Conservation (phyloP, 768 basidiomycete species). For the Panellus pusillus region DNA sequence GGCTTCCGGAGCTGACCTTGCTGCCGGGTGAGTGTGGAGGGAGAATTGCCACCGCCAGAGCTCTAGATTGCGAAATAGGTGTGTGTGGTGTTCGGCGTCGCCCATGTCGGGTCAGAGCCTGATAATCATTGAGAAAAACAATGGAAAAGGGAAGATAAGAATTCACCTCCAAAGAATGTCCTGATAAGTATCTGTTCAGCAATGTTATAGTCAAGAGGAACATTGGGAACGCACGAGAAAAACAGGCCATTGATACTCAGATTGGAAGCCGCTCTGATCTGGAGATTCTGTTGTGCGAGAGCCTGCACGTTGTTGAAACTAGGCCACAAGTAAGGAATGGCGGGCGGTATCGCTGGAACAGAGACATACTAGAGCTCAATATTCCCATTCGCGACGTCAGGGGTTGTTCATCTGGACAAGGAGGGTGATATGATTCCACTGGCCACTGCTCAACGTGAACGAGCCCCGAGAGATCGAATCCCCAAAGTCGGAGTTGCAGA, state of each 20-base stretch:
- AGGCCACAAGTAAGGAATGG: neutral
- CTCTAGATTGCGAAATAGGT: constrained; percentile 77
- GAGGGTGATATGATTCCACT: constrained; percentile 75
- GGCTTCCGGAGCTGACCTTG: constrained; percentile 12
- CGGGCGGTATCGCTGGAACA: neutral
- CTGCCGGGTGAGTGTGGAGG: constrained; percentile 48
- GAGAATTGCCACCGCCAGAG: constrained; percentile 56
- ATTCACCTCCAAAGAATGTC: constrained; percentile 78
- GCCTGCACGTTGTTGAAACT: constrained; percentile 73
- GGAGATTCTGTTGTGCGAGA: constrained; percentile 58
- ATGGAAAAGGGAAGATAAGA: neutral
- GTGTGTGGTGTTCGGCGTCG: constrained; percentile 63
- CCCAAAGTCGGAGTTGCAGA: constrained; percentile 76
- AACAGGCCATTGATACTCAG: constrained; percentile 68
- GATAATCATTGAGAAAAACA: constrained; percentile 17
- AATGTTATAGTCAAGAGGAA: neutral
- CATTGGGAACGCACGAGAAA: constrained; percentile 60
- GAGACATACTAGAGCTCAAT: constrained; percentile 63
- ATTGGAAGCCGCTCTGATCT: constrained; percentile 55
- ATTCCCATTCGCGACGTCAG: constrained; percentile 70
- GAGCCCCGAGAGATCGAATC: constrained; percentile 70
- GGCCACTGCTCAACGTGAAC: constrained; percentile 60
- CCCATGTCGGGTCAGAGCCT: constrained; percentile 72
- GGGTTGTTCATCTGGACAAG: constrained; percentile 77
- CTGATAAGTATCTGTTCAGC: constrained; percentile 34